Evolutionary conservation across 768 basidiomycete genomes (phyloP), one percentile per base, ranked within the genome.

Genomic region (Lactarius hatsudake): DNA sequence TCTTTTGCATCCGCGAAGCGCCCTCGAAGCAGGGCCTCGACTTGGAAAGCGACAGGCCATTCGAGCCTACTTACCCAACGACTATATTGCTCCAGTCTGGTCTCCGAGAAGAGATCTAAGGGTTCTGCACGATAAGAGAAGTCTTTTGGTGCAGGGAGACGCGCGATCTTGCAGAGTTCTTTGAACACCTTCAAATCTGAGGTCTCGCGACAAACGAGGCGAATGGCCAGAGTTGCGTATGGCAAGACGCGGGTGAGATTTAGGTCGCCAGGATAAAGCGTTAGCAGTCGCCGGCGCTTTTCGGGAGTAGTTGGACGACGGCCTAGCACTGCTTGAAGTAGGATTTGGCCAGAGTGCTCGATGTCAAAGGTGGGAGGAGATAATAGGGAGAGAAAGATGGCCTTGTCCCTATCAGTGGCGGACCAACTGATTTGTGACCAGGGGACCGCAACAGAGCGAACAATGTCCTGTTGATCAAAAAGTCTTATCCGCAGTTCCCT

Each of bases 11-110:
- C 85, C n/a, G 87, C 77, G 17, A 77, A 61, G 54, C 79, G 71
- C 51, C 76, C 78, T 5, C 72, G 73, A 5, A 76, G 69, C 2
- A 82, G 66, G 0, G 80, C 77, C 65, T 86, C 83, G 38, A 88
- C 75, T 71, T 90, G 87, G 69, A 87, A 89, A 0, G 86, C 82
- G n/a, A 89, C 78, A 51, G 69, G 68, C 84, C 83, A 87, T 10
- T 79, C 73, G 17, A 86, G 72, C 18, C 42, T 43, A 26, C 57
- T 67, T 34, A 84, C 72, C 75, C 79, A 80, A 2, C 17, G 26
- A 13, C 75, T 66, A 40, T 82, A 76, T 43, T 71, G 57, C 1
- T 72, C 65, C 55, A 84, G 71, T 2, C 74, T 74, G 9, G 30
- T 34, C 10, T 67, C 36, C 10, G 84, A 81, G 70, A 86, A 89